Conservation (phyloP, 257 asterid species). For the Echites panduratus region DNA sequence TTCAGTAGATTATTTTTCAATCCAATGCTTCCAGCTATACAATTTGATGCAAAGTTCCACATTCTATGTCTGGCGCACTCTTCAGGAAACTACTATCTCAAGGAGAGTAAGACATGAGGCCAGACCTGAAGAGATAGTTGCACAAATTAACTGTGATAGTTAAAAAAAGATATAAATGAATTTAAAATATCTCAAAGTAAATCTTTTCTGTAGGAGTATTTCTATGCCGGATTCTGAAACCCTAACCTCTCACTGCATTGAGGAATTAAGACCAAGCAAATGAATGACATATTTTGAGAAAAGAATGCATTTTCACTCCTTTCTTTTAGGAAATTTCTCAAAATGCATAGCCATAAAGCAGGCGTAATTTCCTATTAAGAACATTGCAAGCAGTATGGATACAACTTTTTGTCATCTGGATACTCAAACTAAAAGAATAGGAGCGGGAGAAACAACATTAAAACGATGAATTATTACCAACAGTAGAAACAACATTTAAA, state of each 20-base stretch:
- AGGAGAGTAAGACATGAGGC: neutral
- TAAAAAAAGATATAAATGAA: neutral
- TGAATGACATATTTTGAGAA: neutral
- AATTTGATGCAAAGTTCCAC: slow-evolving; percentile 79
- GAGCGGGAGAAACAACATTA: neutral
- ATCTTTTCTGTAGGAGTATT: neutral
- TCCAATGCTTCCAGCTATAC: slow-evolving; percentile 54
- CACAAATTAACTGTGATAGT: neutral
- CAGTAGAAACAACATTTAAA: neutral
- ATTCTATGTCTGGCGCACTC: slow-evolving; percentile 26
- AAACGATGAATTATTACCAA: neutral
- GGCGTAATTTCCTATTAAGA: neutral
- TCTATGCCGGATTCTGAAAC: neutral
- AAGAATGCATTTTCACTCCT: neutral
- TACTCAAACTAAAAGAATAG: no score
- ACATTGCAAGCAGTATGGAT: neutral
- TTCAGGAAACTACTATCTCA: slow-evolving; percentile 23
- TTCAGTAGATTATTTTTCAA: slow-evolving; percentile 37
- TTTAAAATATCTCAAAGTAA: neutral
- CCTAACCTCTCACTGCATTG: neutral
- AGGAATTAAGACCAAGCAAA: neutral
- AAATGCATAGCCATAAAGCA: neutral
- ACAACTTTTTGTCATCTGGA: neutral
- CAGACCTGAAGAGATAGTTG: neutral
- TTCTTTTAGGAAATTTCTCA: neutral